Conservation (phyloP, 306 rosid species). For the Parietaria judaica region DNA sequence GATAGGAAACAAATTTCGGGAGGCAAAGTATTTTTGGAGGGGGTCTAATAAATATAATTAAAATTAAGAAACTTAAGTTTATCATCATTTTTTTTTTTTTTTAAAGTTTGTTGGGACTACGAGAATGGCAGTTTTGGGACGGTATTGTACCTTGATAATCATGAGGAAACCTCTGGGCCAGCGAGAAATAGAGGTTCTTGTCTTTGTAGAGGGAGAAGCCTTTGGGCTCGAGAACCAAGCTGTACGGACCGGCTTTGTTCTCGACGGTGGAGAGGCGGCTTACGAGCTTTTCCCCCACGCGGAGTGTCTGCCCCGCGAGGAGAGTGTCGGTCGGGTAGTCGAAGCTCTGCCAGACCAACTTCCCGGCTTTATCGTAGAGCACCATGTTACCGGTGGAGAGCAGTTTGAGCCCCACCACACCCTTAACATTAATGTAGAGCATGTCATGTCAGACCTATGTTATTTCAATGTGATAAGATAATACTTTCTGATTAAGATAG, state of each 20-base stretch:
- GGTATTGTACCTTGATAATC: too few relatives aligned
- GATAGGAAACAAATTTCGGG: too few relatives aligned
- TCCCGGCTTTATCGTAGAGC: slow-evolving; percentile 41
- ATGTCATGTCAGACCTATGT: too few relatives aligned
- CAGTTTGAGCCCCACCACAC: slow-evolving; percentile 47
- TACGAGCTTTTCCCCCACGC: slow-evolving; percentile 33
- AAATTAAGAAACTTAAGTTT: too few relatives aligned
- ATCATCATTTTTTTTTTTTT: too few relatives aligned
- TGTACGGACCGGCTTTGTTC: slow-evolving; percentile 50
- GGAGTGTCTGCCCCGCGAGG: slow-evolving; percentile 49
- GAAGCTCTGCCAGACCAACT: slow-evolving; percentile 72
- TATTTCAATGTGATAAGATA: too few relatives aligned
- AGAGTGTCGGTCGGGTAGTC: slow-evolving; percentile 65
- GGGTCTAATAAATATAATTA: too few relatives aligned
- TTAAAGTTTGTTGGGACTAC: too few relatives aligned
- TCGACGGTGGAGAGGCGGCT: slow-evolving; percentile 49
- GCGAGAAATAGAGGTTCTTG: slow-evolving; percentile 40
- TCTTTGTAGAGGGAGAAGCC: slow-evolving; percentile 45
- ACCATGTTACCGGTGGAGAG: slow-evolving; percentile 61
- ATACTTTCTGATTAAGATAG: too few relatives aligned
- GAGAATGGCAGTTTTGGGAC: too few relatives aligned
- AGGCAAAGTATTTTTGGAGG: too few relatives aligned
- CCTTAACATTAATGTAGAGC: slow-evolving; percentile 1
- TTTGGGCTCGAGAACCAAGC: slow-evolving; percentile 49
- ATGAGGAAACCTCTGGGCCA: slow-evolving; percentile 16